Evolutionary conservation across 345 rosid species (phyloP), one percentile per base, ranked within the genome.

Genomic region (Lenwebbia sp.): DNA sequence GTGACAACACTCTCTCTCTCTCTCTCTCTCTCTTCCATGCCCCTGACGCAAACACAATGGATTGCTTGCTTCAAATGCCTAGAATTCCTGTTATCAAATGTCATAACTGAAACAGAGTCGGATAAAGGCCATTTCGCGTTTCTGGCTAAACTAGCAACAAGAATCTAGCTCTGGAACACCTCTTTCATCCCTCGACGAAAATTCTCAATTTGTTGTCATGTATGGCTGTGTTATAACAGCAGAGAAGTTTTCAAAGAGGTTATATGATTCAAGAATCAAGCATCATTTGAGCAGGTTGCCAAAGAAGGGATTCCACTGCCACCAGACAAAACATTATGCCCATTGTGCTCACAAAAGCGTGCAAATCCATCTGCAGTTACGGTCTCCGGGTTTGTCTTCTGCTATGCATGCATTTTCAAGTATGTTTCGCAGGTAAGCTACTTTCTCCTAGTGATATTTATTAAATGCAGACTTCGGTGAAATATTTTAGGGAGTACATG

Each of bases 281-380:
- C 81, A 30, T 83, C 41, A 15, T 62, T 83, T 83, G 30, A 83
- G 86, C 93, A 97, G 99, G 93, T 94, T 33, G 95, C 99, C 40
- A 92, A 91, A 87, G 98, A 97, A 85, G 99, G 99, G 82, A 96
- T 97, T 86, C 94, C 93, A 86, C 90, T 97, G 82, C 96, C 98
- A 82, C 85, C 92, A 0, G 94, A 97, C 91, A 93, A 93, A 91
- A 90, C 95, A 52, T 87, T 94, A 85, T 97, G 99, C 85, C 98
- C 99, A 22, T 90, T 96, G 88, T 97, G 99, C 92, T 90, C 96
- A 52, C 98, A 96, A 91, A 96, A 94, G 91, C 98, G 98, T 56
- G 98, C 94, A 85, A 97, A 97, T 88, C 99, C 99, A 51, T 96
- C 99, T 28, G 98, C 92, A 56, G 98, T 97, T 84, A 96, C 97